phyloP scores from a whole-genome alignment of 2,329 filamentous ascomycete genomes.

The Trichoderma asperellum region DNA sequence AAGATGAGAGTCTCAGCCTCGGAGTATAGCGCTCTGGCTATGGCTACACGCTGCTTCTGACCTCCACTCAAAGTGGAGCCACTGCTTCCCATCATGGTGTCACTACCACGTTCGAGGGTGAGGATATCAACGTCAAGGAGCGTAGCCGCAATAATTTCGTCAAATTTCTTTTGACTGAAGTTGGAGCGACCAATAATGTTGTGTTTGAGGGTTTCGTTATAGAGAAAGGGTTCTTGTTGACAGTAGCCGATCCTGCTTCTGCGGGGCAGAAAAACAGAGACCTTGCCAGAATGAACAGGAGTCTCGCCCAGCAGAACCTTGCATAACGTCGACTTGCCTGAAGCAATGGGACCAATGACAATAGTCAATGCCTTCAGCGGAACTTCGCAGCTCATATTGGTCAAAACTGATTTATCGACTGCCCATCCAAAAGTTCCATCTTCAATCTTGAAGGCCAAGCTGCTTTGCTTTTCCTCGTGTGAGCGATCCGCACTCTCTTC shows the following conservation, averaged over 20 bases:
- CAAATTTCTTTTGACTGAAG: too few relatives aligned
- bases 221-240: conserved; percentile 41
- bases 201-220: conserved; percentile 36
- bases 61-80: conserved; percentile 46
- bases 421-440: conserved; percentile 25
- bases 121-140: conserved; percentile 38
- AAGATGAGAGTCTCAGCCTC: conserved; percentile 42
- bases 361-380: conserved; percentile 37
- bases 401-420: conserved; percentile 17
- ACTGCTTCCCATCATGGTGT: conserved; percentile 42
- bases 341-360: conserved; percentile 45
- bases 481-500: conserved; percentile 15
- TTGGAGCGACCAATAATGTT: too few relatives aligned
- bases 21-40: conserved; percentile 50
- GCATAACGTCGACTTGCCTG: conserved; percentile 45
- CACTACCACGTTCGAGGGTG: conserved; percentile 39
- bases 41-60: conserved; percentile 40
- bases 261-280: conserved; percentile 24
- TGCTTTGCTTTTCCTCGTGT: conserved; percentile 22
- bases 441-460: conserved; percentile 24
- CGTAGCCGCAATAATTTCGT: conserved; percentile 37
- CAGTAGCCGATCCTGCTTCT: conserved; percentile 39
- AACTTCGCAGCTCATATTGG: conserved; percentile 30
- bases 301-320: conserved; percentile 23
- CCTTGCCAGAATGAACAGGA: neutral